Percentiles rank a stretch among this genome's conserved stretches.
Conservation (phyloP, 495 filamentous ascomycete species). For the Mycothermus thermophilus region DNA sequence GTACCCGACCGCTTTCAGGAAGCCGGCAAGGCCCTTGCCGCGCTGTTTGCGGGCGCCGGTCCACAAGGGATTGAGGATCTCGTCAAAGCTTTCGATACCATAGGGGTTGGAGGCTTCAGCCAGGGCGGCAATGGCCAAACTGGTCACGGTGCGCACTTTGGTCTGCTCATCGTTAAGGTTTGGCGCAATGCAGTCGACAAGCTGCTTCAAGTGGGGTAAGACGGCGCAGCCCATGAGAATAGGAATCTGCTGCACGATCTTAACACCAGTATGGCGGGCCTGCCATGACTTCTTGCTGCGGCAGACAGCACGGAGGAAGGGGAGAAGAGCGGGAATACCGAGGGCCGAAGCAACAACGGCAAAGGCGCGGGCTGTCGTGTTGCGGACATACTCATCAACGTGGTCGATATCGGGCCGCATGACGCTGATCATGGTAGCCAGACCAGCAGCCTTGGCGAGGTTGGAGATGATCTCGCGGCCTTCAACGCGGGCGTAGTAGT, state of each 20-base stretch:
- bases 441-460: conserved; percentile 87
- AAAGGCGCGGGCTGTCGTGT: conserved; percentile 94
- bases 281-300: conserved; percentile 99
- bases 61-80: conserved; percentile 95
- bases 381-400: conserved; percentile 96
- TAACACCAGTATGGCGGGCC: conserved; percentile 96
- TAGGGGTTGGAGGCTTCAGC: conserved; percentile 96
- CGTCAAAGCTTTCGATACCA: conserved; percentile 97
- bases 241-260: conserved; percentile 98
- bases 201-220: conserved; percentile 84
- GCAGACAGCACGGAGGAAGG: conserved; percentile 90
- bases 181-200: conserved; percentile 92
- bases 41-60: conserved; percentile 90
- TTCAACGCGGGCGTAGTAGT: conserved; percentile 97
- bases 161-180: conserved; percentile 96
- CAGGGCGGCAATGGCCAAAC: conserved; percentile 85
- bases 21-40: conserved; percentile 89
- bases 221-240: conserved; percentile 98
- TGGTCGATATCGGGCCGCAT: conserved; percentile 99
- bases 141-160: conserved; percentile 92
- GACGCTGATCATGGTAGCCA: conserved; percentile 97
- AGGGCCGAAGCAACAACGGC: conserved; percentile 95
- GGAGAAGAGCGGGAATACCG: conserved; percentile 86
- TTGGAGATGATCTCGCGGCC: conserved; percentile 98
- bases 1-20: conserved; percentile 93